These are phyloP conservation scores for Chytridiales sp. DNA, from an alignment of 371 early-diverging fungal genomes.

Conservation along the genomic window DNA sequence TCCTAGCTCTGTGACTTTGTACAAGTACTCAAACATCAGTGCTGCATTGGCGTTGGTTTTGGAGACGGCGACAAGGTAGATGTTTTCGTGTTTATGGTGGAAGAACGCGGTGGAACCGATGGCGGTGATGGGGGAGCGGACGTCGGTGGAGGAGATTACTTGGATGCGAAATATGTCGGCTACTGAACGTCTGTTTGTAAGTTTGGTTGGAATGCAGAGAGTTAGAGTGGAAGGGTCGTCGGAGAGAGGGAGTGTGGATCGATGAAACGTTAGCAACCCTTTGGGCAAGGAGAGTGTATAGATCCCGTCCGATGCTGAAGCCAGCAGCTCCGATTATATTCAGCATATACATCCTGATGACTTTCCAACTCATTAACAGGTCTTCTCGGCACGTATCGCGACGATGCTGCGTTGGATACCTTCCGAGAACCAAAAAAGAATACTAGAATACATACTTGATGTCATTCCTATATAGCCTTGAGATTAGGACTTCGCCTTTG, in stretches of 20 bases:
- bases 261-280: too few relatives aligned
- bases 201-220: not conserved
- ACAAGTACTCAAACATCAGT: slow-evolving; percentile 81
- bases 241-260: slow-evolving; percentile 1
- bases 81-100: slow-evolving; percentile 86
- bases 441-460: slow-evolving; percentile 66
- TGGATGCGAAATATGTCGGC: slow-evolving; percentile 96
- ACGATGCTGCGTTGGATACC: not conserved
- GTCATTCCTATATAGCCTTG: slow-evolving; percentile 90
- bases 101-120: slow-evolving; percentile 84
- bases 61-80: slow-evolving; percentile 84
- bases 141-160: slow-evolving; percentile 87
- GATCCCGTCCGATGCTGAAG: too few relatives aligned
- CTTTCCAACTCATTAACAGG: too few relatives aligned
- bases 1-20: slow-evolving; percentile 73
- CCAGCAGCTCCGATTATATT: too few relatives aligned
- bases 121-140: slow-evolving; percentile 89
- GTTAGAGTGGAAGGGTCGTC: slow-evolving; percentile 9
- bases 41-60: slow-evolving; percentile 83
- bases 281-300: too few relatives aligned
- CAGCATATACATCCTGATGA: too few relatives aligned
- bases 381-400: too few relatives aligned
- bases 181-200: slow-evolving; percentile 77
- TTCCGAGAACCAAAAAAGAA: not conserved
- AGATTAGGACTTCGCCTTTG: slow-evolving; percentile 97